phyloP scores from a whole-genome alignment of 352 stramenopile species.

The Aphanomyces astaci region DNA sequence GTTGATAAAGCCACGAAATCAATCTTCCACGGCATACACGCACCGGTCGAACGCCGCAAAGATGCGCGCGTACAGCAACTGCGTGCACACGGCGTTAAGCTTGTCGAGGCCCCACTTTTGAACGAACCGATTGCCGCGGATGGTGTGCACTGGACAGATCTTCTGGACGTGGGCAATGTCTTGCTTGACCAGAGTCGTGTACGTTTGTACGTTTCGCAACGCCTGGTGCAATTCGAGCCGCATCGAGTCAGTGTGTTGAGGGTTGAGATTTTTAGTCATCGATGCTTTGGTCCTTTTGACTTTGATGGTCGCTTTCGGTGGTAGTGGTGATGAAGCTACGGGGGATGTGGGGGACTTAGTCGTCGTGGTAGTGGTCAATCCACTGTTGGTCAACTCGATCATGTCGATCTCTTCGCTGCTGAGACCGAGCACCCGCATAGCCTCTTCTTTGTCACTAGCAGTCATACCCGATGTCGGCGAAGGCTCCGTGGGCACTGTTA shows the following conservation, averaged over 20 bases:
- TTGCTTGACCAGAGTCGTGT: constrained; percentile 61
- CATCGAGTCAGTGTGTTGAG: constrained; percentile 27
- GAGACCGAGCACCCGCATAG: constrained; percentile 54
- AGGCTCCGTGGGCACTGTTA: background rate
- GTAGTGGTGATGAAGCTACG: background rate
- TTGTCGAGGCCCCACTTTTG: constrained; percentile 74
- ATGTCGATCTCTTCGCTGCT: constrained; percentile 57
- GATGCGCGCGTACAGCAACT: constrained; percentile 58
- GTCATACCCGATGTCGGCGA: background rate
- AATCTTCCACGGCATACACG: constrained; percentile 38
- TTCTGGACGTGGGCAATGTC: constrained; percentile 62
- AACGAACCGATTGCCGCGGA: constrained; percentile 42
- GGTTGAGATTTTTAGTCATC: constrained; percentile 14
- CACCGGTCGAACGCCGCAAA: constrained; percentile 55
- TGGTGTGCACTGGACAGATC: constrained; percentile 37
- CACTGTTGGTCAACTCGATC: constrained; percentile 34
- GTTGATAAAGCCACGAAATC: too few relatives aligned
- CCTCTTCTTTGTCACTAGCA: constrained; percentile 45
- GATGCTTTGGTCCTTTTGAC: background rate
- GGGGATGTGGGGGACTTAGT: background rate
- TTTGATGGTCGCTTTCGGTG: background rate
- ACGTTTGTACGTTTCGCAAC: constrained; percentile 51
- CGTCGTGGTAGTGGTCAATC: background rate
- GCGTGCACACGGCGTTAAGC: constrained; percentile 63
- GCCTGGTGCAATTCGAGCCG: constrained; percentile 49